Conservation (phyloP, 1,284 basidiomycete genomes). For the Anthracocystis panici-leucophaei region DNA sequence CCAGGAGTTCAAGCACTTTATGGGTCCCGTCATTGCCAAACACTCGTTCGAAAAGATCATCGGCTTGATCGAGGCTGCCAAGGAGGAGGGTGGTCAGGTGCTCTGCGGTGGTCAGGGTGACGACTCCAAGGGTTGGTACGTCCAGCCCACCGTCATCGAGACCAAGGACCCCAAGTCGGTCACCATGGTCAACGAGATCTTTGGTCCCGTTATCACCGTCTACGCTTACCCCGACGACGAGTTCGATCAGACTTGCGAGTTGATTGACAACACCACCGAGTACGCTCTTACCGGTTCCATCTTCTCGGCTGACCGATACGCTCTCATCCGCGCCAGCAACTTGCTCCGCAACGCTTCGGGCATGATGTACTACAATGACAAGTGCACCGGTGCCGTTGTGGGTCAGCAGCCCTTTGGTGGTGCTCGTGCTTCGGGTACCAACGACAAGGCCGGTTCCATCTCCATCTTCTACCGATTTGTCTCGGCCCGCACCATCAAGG, state of each 20-base stretch:
- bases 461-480: slow-evolving; percentile 76
- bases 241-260: slow-evolving; percentile 84
- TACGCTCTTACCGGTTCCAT: slow-evolving; percentile 78
- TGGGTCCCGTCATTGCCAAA: slow-evolving; percentile 93
- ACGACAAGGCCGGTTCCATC: slow-evolving; percentile 96
- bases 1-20: slow-evolving; percentile 85
- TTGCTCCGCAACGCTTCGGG: slow-evolving; percentile 67
- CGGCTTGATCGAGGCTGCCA: slow-evolving; percentile 87
- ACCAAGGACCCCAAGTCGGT: slow-evolving; percentile 90
- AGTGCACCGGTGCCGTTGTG: slow-evolving; percentile 84
- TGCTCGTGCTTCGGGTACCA: slow-evolving; percentile 90
- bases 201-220: slow-evolving; percentile 94
- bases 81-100: slow-evolving; percentile 87
- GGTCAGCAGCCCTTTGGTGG: slow-evolving; percentile 96
- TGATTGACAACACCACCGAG: slow-evolving; percentile 86
- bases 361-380: slow-evolving; percentile 71
- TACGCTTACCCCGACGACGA: slow-evolving; percentile 72
- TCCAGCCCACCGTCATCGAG: slow-evolving; percentile 93
- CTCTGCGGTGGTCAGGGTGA: slow-evolving; percentile 85
- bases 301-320: slow-evolving; percentile 67
- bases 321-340: slow-evolving; percentile 64
- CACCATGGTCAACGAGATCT: slow-evolving; percentile 95
- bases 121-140: slow-evolving; percentile 90
- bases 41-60: slow-evolving; percentile 89
- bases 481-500: slow-evolving; percentile 93